Conservation (phyloP, 2,329 filamentous ascomycete species). For the Fusarium drepaniforme region DNA sequence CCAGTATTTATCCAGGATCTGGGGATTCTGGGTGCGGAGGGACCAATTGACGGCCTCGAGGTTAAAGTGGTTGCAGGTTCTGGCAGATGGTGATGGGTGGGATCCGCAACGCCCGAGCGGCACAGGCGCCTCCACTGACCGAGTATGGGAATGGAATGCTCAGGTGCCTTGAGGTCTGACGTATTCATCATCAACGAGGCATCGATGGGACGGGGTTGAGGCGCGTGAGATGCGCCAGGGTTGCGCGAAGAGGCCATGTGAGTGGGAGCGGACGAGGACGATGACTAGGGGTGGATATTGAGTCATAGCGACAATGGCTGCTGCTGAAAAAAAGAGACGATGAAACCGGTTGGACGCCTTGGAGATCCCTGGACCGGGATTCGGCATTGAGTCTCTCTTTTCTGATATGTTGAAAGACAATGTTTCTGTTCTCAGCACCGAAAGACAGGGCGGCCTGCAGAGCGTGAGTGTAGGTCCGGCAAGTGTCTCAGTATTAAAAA, state of each 20-base stretch:
- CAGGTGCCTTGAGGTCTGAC: constrained; percentile 4
- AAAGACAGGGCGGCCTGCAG: constrained; percentile 12
- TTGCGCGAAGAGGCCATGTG: neutral
- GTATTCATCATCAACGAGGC: neutral
- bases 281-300: neutral
- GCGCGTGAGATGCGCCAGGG: constrained; percentile 4
- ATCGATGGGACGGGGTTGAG: neutral
- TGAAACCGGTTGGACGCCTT: neutral
- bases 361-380: neutral
- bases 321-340: neutral
- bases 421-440: neutral
- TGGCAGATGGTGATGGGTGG: constrained; percentile 6
- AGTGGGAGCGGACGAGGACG: neutral
- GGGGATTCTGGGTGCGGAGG: constrained; percentile 7
- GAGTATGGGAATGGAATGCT: constrained; percentile 1
- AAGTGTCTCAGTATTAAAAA: constrained; percentile 7
- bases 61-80: constrained; percentile 30
- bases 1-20: constrained; percentile 10
- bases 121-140: neutral
- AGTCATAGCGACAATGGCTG: neutral
- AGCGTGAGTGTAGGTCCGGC: neutral
- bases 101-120: constrained; percentile 10
- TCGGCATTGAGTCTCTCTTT: neutral
- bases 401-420: neutral
- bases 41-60: neutral